Evolutionary conservation across 1,284 basidiomycete species (phyloP).

Genomic region (Termitomyces sp.): DNA sequence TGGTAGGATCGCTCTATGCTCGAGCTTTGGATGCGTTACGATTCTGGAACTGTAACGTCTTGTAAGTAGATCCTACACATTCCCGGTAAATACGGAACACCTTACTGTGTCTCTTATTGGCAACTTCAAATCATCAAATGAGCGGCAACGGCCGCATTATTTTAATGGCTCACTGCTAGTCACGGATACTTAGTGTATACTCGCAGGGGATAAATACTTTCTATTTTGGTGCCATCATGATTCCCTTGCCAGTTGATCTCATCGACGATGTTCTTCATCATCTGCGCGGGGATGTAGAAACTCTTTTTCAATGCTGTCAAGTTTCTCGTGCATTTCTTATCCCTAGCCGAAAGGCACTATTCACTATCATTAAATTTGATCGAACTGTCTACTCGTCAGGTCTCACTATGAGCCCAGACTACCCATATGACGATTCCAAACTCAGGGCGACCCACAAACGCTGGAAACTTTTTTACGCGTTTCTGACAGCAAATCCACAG

Average conservation of each 20-base stretch:
- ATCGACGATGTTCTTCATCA: background rate
- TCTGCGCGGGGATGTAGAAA: background rate
- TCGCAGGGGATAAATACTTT: background rate
- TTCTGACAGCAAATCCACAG: background rate
- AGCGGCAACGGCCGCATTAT: background rate
- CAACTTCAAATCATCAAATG: background rate
- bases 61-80: background rate
- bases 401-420: background rate
- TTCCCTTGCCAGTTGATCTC: background rate
- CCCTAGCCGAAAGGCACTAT: constrained; percentile 2
- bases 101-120: background rate
- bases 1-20: constrained; percentile 47
- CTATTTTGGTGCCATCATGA: background rate
- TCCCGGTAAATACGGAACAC: background rate
- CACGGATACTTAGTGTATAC: too few relatives aligned
- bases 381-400: background rate
- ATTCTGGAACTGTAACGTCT: constrained; percentile 29
- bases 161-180: background rate
- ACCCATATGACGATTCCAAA: background rate
- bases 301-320: background rate
- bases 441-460: background rate
- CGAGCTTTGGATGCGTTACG: constrained; percentile 40
- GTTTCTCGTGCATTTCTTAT: constrained; percentile 3
- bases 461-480: background rate
- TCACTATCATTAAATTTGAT: background rate